Base-by-base conservation (phyloP, 306 rosid genomes). In the Castanea crenata region DNA sequence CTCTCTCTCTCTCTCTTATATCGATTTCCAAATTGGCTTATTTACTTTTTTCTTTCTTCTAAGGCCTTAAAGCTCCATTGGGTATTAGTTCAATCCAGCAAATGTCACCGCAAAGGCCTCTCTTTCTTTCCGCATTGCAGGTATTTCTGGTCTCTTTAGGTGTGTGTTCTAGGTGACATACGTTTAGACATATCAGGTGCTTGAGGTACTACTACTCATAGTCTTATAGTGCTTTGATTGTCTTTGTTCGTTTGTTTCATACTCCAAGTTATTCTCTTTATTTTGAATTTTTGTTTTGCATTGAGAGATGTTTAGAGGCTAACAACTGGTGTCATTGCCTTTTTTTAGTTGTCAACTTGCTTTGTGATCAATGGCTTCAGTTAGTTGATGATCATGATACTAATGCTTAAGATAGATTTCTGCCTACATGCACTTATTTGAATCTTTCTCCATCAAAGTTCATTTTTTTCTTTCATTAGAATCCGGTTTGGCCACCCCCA, bases 21-120 rank as follows among this genome's bases (percentile, higher is more conserved):
- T 87, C 84, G 77, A 89, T 73, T 89, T 79, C 81, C 77, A 81
- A 55, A 70, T 81, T 85, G 85, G 81, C 87, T 83, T 87, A 35
- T 72, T 72, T 85, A 61, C 61, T 71, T 54, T 52, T 71, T 56
- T 77, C 46, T 21, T 23, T 57, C 31, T 25, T 72, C 46, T 8
- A 9, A 38, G 2, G 51, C 80, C 67, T 69, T 71, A 71, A 16
- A 51, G 16, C 25, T 55, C 74, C 59, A 44, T 69, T 83, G 71
- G 83, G 77, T 64, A 55, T 68, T 14, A 46, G 65, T 81, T 81
- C 75, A 56, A 18, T 81, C 77, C 70, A 52, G 38, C 73, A 70
- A 68, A 78, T 78, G 81, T 80, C 80, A 79, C 69, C 74, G 54
- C 63, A 67, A 67, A 82, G 77, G 69, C 63, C 79, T 38, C 75